Percentiles rank a stretch among this genome's conserved stretches.
Evolutionary conservation across 2,329 filamentous ascomycete species (phyloP).

Genomic region (Cercospora sojina): DNA sequence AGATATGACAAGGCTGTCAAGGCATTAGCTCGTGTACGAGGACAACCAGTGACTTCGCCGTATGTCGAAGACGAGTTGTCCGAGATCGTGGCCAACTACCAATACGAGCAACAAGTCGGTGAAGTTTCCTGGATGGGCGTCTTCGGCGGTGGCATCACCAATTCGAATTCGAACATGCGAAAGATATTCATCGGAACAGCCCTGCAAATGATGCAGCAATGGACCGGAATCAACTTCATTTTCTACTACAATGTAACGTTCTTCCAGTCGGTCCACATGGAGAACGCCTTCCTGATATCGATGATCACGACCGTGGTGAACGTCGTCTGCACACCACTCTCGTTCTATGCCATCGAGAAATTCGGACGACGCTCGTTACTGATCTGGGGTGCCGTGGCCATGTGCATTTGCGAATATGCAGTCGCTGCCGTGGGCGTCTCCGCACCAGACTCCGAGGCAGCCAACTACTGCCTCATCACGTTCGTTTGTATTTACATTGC

Average conservation of each 20-base stretch:
- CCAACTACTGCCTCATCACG: conserved; percentile 61
- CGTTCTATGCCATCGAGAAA: conserved; percentile 82
- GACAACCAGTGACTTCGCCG: conserved; percentile 68
- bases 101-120: conserved; percentile 71
- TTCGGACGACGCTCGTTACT: conserved; percentile 79
- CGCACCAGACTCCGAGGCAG: conserved; percentile 48
- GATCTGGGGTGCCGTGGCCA: conserved; percentile 72
- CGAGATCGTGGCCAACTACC: conserved; percentile 86
- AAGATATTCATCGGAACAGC: conserved; percentile 49
- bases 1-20: conserved; percentile 64
- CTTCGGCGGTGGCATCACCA: conserved; percentile 56
- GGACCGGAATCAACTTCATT: conserved; percentile 93
- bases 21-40: conserved; percentile 68
- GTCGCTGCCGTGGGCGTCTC: conserved; percentile 61
- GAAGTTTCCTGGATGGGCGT: conserved; percentile 54
- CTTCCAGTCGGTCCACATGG: conserved; percentile 74
- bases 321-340: conserved; percentile 78
- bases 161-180: conserved; percentile 53
- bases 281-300: conserved; percentile 77
- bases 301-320: conserved; percentile 89
- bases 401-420: conserved; percentile 83
- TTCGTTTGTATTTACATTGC: conserved; percentile 93
- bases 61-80: conserved; percentile 76
- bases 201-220: conserved; percentile 53
- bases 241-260: conserved; percentile 65